Evolutionary conservation across 371 early-diverging fungal species (phyloP).

Genomic region (Batkoa obscura): DNA sequence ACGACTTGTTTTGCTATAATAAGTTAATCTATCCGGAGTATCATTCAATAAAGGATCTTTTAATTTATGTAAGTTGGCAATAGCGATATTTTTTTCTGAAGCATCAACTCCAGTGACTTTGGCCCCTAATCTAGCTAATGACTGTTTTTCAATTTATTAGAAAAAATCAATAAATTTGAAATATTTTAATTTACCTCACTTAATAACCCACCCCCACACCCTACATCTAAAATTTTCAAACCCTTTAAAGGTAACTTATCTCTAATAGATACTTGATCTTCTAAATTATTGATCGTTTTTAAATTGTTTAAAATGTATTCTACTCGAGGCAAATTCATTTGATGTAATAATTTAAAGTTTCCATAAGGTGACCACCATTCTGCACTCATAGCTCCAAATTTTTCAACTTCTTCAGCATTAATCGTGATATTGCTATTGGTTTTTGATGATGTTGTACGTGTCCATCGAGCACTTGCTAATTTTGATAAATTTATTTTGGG

Average conservation of each 20-base stretch:
- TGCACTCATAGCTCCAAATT: constrained; percentile 51
- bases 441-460: too few relatives aligned
- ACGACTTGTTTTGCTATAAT: constrained; percentile 50
- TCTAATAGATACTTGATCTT: background rate
- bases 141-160: constrained; percentile 13
- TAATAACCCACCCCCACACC: constrained; percentile 87
- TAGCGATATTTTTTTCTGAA: constrained; percentile 51
- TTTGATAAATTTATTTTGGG: too few relatives aligned
- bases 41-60: constrained; percentile 36
- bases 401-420: constrained; percentile 54
- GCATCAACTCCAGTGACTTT: constrained; percentile 74
- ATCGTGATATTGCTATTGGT: constrained; percentile 18
- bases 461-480: too few relatives aligned
- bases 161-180: background rate
- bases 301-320: constrained; percentile 50
- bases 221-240: constrained; percentile 64
- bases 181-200: constrained; percentile 39
- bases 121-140: constrained; percentile 67
- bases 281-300: constrained; percentile 5
- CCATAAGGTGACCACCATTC: constrained; percentile 91
- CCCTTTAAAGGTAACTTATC: constrained; percentile 32
- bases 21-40: constrained; percentile 33
- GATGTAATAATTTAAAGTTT: constrained; percentile 67
- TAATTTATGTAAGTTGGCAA: constrained; percentile 52
- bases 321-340: constrained; percentile 72